Evolutionary conservation across 345 rosid species (phyloP), one percentile per base, ranked within the genome.

Genomic region (Eutrema japonicum): DNA sequence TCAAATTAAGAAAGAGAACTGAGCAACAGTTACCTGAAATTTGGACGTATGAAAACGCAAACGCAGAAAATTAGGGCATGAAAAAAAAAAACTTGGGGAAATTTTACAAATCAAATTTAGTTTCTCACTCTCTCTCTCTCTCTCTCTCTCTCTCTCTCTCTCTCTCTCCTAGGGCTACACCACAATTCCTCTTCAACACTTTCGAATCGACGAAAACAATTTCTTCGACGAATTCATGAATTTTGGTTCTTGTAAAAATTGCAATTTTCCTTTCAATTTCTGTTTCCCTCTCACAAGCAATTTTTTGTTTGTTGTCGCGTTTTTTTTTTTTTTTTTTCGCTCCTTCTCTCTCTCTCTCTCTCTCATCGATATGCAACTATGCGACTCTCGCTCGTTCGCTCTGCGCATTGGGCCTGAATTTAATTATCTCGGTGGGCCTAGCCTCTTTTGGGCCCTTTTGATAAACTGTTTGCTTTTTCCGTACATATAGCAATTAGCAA

Each of bases 21-120:
- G 72, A 78, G 77, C 68, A 68, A 72, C 64, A 78, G 66, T 74
- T 40, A 85, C 87, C 86, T 80, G 85, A 84, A 79, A 66, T 80
- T 22, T 57, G 67, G 51, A 55, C 56, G 50, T 16, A 50, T 33
- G 64, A 68, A 11, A 45, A 62, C 47, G 64, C 68, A 83, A 79
- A 82, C 80, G 68, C 80, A 60, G 69, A 14, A 18, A 81, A 72
- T 73, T 80, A 81, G 85, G 83, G 85, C 85, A 64, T 9, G 32
- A 4, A 61, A 6, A 8, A 32, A 11, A 32, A 74, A 33, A 64
- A 43, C 45, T 10, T 27, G 64, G 51, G 29, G 42, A 70, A 53
- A 46, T 11, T 37, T 45, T 51, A 45, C 5, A 57, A 37, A 72
- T 40, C 61, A 59, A 61, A 64, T 76, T 46, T 30, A 37, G 72